Base-by-base conservation (phyloP, 192 early-diverging fungal genomes). In the Phlyctochytrium bullatum region DNA sequence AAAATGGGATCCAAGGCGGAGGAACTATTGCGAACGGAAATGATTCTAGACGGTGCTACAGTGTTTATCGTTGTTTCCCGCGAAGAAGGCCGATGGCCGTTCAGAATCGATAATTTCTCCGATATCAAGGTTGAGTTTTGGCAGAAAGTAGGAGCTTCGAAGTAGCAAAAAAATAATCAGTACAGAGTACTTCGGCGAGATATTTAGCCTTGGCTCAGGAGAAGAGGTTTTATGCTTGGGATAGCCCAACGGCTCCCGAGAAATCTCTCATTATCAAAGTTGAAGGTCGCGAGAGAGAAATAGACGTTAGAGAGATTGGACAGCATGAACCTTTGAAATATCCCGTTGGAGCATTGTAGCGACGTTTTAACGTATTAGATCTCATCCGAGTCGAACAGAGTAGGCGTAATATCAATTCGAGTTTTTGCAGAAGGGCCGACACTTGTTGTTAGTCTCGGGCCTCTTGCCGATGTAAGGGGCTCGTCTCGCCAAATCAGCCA, bases 241-340 rank as follows among this genome's bases (percentile, higher is more conserved):
- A 99, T 65, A 75, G 85, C 50, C 95, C 95, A 10, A 89, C 89
- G 2, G 73, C 83, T 2, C 78, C 82, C 27, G 76, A 83, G 16
- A 96, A 95, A 73, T 68, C 76, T 0, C 73, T 99, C 28, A 86
- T 92, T 27, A 65, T 99, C 24, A 82, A 74, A 29, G 86, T 92
- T 0, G 87, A 90, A 67, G 93, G 91, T 29, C 69, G 73, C 14
- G 88, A 92, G 51, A 78, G 93, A n/a, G 77, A 86, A 17, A 82
- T 99, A 40, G 94, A 92, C 59, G 54, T 94, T 27, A 86, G 91
- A 66, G 93, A 97, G 73, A 94, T 99, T 54, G 97, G 97, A 34
- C 86, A 86, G 67, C 86, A 89, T 40, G 75, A 87, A 24, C 96
- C 94, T 2, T 92, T 97, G 67, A 83, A 88, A 66, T 93, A 92